Percentiles rank a stretch among this genome's conserved stretches.
These are phyloP conservation scores for Daldinia bambusicola DNA, from an alignment of 495 filamentous ascomycete genomes.

Conservation along the genomic window DNA sequence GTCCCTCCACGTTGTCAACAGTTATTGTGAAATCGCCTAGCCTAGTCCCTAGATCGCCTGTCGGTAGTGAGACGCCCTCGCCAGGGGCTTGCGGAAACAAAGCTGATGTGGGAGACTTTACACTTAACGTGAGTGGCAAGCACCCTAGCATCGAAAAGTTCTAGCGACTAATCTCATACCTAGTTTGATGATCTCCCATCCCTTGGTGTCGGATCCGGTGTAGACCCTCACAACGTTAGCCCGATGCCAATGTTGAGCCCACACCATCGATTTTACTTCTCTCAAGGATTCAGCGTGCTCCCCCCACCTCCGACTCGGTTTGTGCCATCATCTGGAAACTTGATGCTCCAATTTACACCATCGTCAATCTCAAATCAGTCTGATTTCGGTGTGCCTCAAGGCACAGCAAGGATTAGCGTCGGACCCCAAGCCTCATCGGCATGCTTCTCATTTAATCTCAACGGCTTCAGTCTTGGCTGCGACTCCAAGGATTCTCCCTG, in stretches of 20 bases:
- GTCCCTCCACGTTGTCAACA: slow-evolving; percentile 44
- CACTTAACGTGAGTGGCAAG: slow-evolving; percentile 40
- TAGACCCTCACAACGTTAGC: slow-evolving; percentile 31
- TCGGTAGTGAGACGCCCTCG: slow-evolving; percentile 21
- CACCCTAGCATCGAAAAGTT: not conserved
- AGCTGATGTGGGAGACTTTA: slow-evolving; percentile 49
- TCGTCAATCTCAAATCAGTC: slow-evolving; percentile 42
- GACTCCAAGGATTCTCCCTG: slow-evolving; percentile 51
- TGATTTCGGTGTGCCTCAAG: slow-evolving; percentile 18
- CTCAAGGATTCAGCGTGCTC: slow-evolving; percentile 51
- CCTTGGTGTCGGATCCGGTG: slow-evolving; percentile 30
- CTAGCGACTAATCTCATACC: slow-evolving; percentile 17
- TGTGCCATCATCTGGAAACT: slow-evolving; percentile 52
- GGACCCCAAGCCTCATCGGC: slow-evolving; percentile 46
- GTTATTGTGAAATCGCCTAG: slow-evolving; percentile 37
- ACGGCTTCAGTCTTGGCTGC: slow-evolving; percentile 54
- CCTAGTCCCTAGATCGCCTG: not conserved
- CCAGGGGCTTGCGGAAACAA: slow-evolving; percentile 45
- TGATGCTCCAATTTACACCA: slow-evolving; percentile 53
- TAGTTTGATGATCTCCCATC: slow-evolving; percentile 57
- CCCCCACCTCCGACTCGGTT: slow-evolving; percentile 43
- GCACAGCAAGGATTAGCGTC: slow-evolving; percentile 52
- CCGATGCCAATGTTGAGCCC: slow-evolving; percentile 51
- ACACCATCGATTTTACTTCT: slow-evolving; percentile 57
- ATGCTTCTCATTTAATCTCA: slow-evolving; percentile 57